Conservation (phyloP, 2,329 filamentous ascomycete genomes). For the Ascochyta pisi region DNA sequence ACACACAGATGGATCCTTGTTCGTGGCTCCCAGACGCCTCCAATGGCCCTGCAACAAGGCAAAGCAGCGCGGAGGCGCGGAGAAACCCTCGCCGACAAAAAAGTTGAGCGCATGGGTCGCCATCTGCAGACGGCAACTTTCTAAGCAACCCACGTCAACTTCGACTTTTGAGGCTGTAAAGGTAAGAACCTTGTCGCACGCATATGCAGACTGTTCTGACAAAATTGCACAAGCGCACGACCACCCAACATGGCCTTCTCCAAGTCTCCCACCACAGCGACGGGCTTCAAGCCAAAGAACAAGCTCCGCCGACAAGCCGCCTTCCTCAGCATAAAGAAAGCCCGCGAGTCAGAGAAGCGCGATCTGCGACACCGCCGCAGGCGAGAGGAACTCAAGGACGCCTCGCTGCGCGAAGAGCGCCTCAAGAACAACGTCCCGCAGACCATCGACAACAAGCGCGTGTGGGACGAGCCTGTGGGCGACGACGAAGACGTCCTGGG, state of each 20-base stretch:
- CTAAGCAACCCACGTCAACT: background rate
- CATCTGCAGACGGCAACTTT: background rate
- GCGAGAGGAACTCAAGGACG: slow-evolving; percentile 85
- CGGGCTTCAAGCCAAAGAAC: slow-evolving; percentile 69
- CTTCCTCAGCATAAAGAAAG: slow-evolving; percentile 80
- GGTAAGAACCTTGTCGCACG: background rate
- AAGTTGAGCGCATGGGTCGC: slow-evolving; percentile 15
- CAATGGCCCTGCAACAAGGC: background rate
- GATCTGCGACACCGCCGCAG: slow-evolving; percentile 79
- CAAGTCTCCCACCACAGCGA: slow-evolving; percentile 54
- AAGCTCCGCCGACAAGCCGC: slow-evolving; percentile 81
- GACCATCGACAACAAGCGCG: slow-evolving; percentile 59
- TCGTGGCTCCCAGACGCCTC: slow-evolving; percentile 5
- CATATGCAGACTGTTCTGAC: background rate
- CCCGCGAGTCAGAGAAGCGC: slow-evolving; percentile 74
- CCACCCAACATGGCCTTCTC: slow-evolving; percentile 57
- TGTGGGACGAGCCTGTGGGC: slow-evolving; percentile 71
- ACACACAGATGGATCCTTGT: slow-evolving; percentile 14
- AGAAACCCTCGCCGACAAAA: slow-evolving; percentile 20
- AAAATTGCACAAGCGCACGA: background rate
- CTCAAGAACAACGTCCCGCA: slow-evolving; percentile 77
- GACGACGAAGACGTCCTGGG: slow-evolving; percentile 54
- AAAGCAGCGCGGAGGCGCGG: slow-evolving; percentile 1
- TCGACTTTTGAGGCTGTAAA: background rate
- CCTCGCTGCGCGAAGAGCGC: slow-evolving; percentile 74